Evolutionary conservation across 805 yeast genomes (phyloP), one percentile per base, ranked within the genome.

Genomic region (Grigorovia transvaalensis): DNA sequence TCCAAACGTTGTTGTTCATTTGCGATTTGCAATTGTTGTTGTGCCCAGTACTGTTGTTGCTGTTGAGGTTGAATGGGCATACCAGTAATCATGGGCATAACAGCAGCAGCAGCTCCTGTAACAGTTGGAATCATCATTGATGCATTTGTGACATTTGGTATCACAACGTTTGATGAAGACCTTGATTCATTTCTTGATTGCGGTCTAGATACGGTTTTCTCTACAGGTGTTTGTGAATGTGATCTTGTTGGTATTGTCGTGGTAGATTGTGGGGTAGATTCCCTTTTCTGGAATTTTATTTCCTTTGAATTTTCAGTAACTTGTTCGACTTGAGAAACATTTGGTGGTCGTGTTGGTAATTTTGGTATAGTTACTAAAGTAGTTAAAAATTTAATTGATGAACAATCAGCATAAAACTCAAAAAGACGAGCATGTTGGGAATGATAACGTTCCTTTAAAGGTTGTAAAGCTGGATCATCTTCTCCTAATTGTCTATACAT

Each of bases 391-490:
- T 85, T 84, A 55, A 91, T 80, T 0, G 91, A 80, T 7, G 91
- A 84, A 65, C 96, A 88, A 60, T 90, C 96, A 27, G 91, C 86
- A 70, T 87, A 91, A 59, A 91, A 88, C 59, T 87, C 91, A 62
- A 81, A 80, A 50, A 91, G 70, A 49, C 85, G 72, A 50, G 77
- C 51, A 59, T 81, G 85, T 65, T 88, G 95, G 18, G 83, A 74
- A 57, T 76, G 75, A 62, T 83, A 91, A 50, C 91, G 74, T 42
- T 81, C 81, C 56, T 81, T 74, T 56, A 91, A 74, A 2, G 93
- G 91, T 57, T 77, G 78, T 56, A 91, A 72, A 1, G 88, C 91
- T 5, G 84, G 96, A 19, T 79, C 85, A 33, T 80, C 82, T 23
- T 56, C 61, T 33, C 53, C 83, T 81, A 55, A 85, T 78, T 59